Percentiles rank a stretch among this genome's conserved stretches.
Conservation (phyloP, 306 rosid species). For the Lithocarpus polystachyus region DNA sequence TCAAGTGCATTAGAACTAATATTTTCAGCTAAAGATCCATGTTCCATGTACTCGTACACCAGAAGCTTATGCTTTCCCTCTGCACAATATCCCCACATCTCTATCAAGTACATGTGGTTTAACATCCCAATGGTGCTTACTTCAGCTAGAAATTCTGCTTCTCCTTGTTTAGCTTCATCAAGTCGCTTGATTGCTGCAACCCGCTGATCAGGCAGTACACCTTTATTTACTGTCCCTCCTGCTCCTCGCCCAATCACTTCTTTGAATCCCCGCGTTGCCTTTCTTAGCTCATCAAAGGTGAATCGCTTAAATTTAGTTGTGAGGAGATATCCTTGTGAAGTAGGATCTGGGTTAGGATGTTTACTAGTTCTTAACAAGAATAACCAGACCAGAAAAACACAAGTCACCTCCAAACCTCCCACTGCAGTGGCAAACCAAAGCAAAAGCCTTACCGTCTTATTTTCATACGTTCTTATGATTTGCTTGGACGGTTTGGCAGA, state of each 20-base stretch:
- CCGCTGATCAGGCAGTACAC: conserved; percentile 13
- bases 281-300: conserved; percentile 25
- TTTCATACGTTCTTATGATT: conserved; percentile 7
- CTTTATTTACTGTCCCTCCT: conserved; percentile 36
- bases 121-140: conserved; percentile 27
- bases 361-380: not conserved
- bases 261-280: conserved; percentile 19
- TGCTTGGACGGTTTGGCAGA: not conserved
- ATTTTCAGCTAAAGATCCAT: conserved; percentile 30
- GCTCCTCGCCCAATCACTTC: conserved; percentile 40
- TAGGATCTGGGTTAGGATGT: not conserved
- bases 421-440: conserved; percentile 19
- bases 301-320: conserved; percentile 32
- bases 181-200: conserved; percentile 31
- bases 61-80: conserved; percentile 34
- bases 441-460: conserved; percentile 8
- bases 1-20: conserved; percentile 19
- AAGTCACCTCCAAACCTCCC: conserved; percentile 29
- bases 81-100: conserved; percentile 37
- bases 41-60: conserved; percentile 35
- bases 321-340: conserved; percentile 19
- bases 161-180: conserved; percentile 22
- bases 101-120: conserved; percentile 38
- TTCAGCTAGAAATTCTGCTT: conserved; percentile 38
- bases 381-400: conserved; percentile 11